Evolutionary conservation across 495 filamentous ascomycete species (phyloP).

Genomic region (Tuber indicum): DNA sequence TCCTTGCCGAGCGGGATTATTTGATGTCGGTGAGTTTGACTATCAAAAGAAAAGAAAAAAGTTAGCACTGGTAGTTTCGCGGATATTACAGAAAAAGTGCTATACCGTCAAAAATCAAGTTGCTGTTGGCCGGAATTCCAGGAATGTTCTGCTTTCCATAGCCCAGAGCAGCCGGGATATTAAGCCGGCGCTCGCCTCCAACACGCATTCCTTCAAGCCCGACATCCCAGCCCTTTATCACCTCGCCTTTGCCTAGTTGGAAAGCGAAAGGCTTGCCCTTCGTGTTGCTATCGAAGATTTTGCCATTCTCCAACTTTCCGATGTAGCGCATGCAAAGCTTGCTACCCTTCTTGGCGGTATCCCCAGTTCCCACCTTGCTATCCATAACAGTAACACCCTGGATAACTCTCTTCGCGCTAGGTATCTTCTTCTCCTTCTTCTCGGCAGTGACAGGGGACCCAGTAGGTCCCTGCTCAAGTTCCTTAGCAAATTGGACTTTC

Average conservation of each 20-base stretch:
- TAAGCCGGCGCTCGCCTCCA: constrained; percentile 86
- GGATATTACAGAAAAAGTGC: constrained; percentile 46
- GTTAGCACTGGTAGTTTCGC: neutral
- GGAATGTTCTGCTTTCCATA: constrained; percentile 75
- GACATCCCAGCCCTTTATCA: constrained; percentile 98
- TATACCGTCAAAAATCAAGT: constrained; percentile 89
- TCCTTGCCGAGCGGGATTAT: constrained; percentile 13
- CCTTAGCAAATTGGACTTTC: constrained; percentile 98
- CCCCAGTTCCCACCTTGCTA: constrained; percentile 80
- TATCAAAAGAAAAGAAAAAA: constrained; percentile 3
- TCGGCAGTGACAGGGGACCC: constrained; percentile 51
- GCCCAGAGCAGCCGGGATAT: constrained; percentile 72
- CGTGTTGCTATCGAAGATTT: constrained; percentile 96
- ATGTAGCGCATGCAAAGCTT: constrained; percentile 92
- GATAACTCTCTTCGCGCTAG: constrained; percentile 55
- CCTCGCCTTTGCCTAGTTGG: constrained; percentile 85
- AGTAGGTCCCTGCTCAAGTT: constrained; percentile 92
- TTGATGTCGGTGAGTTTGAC: constrained; percentile 40
- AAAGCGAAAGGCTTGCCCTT: constrained; percentile 94
- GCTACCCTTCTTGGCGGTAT: constrained; percentile 75
- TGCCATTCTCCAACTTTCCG: constrained; percentile 85
- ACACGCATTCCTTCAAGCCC: constrained; percentile 85
- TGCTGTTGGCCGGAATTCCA: constrained; percentile 84
- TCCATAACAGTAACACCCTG: constrained; percentile 89
- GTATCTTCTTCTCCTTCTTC: constrained; percentile 42